A percentile compares a stretch with the other conserved stretches of the same genome.
phyloP scores from a whole-genome alignment of 495 filamentous ascomycete genomes.

The Trichoderma gamsii region DNA sequence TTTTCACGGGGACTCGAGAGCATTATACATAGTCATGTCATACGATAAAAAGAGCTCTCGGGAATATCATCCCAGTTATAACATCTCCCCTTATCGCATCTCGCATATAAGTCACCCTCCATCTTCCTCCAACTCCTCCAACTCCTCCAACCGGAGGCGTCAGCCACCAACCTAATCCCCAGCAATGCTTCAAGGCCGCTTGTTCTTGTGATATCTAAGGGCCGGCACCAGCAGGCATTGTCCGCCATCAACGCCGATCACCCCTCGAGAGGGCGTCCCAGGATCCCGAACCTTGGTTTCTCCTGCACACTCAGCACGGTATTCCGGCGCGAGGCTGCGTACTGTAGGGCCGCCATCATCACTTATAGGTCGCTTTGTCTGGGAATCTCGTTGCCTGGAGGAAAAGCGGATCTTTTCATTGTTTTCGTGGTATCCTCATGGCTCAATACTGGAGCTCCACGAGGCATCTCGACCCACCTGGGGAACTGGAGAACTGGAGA shows the following conservation, averaged over 20 bases:
- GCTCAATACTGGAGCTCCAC: background rate
- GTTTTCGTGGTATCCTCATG: background rate
- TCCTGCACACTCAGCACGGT: background rate
- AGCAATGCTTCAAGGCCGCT: background rate
- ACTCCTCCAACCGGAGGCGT: background rate
- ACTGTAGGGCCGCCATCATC: background rate
- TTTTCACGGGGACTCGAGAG: background rate
- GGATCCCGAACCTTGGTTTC: background rate
- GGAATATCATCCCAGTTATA: background rate
- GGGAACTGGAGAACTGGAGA: background rate
- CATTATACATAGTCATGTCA: background rate
- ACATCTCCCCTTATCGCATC: background rate
- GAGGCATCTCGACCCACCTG: background rate
- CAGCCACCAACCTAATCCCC: constrained; percentile 7
- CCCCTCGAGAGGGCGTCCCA: background rate
- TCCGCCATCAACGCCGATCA: constrained; percentile 9
- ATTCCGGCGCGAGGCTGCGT: background rate
- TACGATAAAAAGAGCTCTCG: background rate
- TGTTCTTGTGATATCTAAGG: background rate
- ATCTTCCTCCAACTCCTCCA: background rate
- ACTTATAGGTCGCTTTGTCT: background rate
- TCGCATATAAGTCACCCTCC: background rate
- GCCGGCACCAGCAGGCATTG: constrained; percentile 3
- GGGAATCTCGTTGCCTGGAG: constrained; percentile 8
- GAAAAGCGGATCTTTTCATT: constrained; percentile 9